phyloP scores from a whole-genome alignment of 1,284 basidiomycete genomes.

The Puccinia polysora region DNA sequence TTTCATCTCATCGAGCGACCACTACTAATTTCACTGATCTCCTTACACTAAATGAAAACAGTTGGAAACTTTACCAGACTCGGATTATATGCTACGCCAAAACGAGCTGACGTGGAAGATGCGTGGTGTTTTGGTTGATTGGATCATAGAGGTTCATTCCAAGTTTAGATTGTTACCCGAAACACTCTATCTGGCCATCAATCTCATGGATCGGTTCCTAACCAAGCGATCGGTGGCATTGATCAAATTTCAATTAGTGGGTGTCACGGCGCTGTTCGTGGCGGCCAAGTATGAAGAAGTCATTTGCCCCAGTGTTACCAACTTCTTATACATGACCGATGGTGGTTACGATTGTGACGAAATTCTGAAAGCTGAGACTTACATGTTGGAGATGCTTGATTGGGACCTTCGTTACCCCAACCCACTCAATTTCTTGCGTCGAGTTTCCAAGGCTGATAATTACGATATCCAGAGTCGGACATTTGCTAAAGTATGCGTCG shows the following conservation, averaged over 20 bases:
- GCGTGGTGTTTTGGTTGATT: constrained; percentile 91
- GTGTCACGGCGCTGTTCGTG: constrained; percentile 87
- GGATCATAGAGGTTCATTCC: constrained; percentile 92
- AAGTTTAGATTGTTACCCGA: constrained; percentile 91
- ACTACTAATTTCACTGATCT: constrained; percentile 10
- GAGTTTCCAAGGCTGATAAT: constrained; percentile 91
- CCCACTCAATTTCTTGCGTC: constrained; percentile 84
- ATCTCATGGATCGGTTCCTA: constrained; percentile 95
- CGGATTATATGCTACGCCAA: constrained; percentile 84
- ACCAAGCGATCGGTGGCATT: constrained; percentile 83
- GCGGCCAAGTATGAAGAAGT: constrained; percentile 96
- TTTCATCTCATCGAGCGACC: constrained; percentile 49
- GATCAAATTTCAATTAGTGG: constrained; percentile 89
- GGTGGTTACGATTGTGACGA: constrained; percentile 78
- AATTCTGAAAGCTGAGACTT: constrained; percentile 87
- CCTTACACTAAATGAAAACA: constrained; percentile 54
- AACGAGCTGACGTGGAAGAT: constrained; percentile 87
- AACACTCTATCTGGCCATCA: constrained; percentile 88
- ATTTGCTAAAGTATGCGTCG: constrained; percentile 63
- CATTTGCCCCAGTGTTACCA: constrained; percentile 77
- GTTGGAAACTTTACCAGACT: constrained; percentile 69
- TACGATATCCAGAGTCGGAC: constrained; percentile 88
- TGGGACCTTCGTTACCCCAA: constrained; percentile 91
- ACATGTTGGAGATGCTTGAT: constrained; percentile 82
- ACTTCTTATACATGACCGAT: constrained; percentile 85